Evolutionary conservation across 305 asterid species (phyloP).

Genomic region (Fraxinus nigra): DNA sequence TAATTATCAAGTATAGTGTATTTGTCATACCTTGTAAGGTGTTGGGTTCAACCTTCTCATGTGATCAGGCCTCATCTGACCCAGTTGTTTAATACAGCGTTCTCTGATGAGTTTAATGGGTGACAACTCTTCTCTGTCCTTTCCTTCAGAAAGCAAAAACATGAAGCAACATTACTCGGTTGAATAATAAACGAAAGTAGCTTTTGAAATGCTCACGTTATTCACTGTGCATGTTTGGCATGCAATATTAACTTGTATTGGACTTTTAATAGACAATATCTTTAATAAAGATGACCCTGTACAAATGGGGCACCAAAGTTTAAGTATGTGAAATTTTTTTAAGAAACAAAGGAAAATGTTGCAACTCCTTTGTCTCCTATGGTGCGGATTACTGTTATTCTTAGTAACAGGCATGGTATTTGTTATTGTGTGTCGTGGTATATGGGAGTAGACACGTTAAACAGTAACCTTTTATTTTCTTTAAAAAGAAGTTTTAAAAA

Average conservation of each 20-base stretch:
- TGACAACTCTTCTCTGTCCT: slow-evolving; percentile 63
- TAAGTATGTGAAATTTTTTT: background rate
- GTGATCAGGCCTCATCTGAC: slow-evolving; percentile 90
- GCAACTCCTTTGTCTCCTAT: background rate
- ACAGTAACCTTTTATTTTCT: background rate
- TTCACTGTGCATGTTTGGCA: background rate
- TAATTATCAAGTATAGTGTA: background rate
- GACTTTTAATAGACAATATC: background rate
- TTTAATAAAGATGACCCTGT: background rate
- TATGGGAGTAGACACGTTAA: background rate
- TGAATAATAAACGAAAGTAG: background rate
- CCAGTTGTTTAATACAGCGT: slow-evolving; percentile 74
- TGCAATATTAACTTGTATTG: background rate
- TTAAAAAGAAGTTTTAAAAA: background rate
- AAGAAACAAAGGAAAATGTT: background rate
- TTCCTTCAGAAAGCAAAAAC: slow-evolving; percentile 38
- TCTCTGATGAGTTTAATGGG: slow-evolving; percentile 65
- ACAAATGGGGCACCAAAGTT: background rate
- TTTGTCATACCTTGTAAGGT: slow-evolving; percentile 78
- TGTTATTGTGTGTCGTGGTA: background rate
- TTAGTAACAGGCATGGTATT: background rate
- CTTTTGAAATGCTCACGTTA: background rate
- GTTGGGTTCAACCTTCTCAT: slow-evolving; percentile 99
- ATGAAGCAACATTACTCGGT: slow-evolving; percentile 1
- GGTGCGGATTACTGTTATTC: background rate